These are phyloP conservation scores for Starmera pachycereana DNA, from an alignment of 805 yeast species.

Conservation along the genomic window DNA sequence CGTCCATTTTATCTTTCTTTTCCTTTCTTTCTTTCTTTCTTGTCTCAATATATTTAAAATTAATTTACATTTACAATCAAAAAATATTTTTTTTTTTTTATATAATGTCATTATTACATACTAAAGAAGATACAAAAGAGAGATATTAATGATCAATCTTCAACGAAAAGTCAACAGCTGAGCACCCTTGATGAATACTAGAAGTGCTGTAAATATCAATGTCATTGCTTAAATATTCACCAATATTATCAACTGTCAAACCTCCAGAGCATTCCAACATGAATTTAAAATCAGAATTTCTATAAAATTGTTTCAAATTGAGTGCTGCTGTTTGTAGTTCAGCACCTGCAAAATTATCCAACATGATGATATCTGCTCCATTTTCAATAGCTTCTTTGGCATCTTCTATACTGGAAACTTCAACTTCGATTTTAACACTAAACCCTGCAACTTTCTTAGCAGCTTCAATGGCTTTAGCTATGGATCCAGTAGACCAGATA, in stretches of 20 bases:
- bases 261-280: constrained; percentile 92
- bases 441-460: constrained; percentile 84
- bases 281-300: constrained; percentile 32
- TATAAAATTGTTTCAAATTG: constrained; percentile 49
- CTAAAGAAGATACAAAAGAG: no score
- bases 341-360: constrained; percentile 73
- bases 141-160: constrained; percentile 40
- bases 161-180: constrained; percentile 73
- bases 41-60: no score
- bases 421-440: constrained; percentile 85
- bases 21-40: no score
- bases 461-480: constrained; percentile 65
- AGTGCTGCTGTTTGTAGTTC: constrained; percentile 56
- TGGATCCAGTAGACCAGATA: constrained; percentile 86
- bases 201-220: constrained; percentile 89
- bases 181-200: constrained; percentile 85
- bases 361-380: constrained; percentile 93
- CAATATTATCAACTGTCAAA: constrained; percentile 57
- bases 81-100: no score
- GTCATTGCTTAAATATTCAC: constrained; percentile 57
- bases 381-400: constrained; percentile 90
- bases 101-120: no score
- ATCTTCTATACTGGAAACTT: constrained; percentile 74
- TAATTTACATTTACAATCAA: no score
- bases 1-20: no score